Evolutionary conservation across 225 moss, liverwort and hornwort genomes (phyloP), one percentile per base, ranked within the genome.

Genomic region (Pleurozium schreberi): DNA sequence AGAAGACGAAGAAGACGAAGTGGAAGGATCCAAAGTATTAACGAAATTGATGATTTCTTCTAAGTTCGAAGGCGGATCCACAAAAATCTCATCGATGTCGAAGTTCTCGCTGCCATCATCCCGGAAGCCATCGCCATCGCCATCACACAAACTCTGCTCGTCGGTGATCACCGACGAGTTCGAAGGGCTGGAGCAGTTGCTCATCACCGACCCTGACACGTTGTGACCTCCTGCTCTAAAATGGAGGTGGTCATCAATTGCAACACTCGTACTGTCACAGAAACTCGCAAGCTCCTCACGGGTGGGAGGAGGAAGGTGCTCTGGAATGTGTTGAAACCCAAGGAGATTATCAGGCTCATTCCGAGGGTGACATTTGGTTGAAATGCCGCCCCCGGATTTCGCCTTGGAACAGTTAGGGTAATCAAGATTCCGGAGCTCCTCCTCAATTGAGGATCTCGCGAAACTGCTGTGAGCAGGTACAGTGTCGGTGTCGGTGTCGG

Each of bases 401-500:
- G 92, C 88, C 92, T 57, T 57, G 2, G 63, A 80, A 42, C 80
- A 86, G 26, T 49, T 71, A 43, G 52, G 96, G 81, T 95, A 94
- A 89, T 94, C 96, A 58, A 92, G 84, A 14, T 93, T 92, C 81
- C 91, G 93, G 61, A 91, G 87, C 77, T 92, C 94, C 23, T 92
- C 92, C 27, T 93, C 94, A 23, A 91, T 81, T 53, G 92, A 92
- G 33, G 91, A 90, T 21, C 85, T 88, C 45, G 84, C 68, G 64
- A 92, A 90, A 60, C 87, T 87, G 75, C 90, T 90, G 52, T 23
- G 19, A 89, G 91, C 65, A 55, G 87, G 40, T 36, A 42, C 34
- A 75, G 93, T 60, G 88, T 88, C 65, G 73, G 87, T 64, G 84
- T 85, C 88, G 62, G 59, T 89, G 62, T 84, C 74, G 82, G 80